Conservation (phyloP, 352 stramenopile species). For the Ophiocytium majus region DNA sequence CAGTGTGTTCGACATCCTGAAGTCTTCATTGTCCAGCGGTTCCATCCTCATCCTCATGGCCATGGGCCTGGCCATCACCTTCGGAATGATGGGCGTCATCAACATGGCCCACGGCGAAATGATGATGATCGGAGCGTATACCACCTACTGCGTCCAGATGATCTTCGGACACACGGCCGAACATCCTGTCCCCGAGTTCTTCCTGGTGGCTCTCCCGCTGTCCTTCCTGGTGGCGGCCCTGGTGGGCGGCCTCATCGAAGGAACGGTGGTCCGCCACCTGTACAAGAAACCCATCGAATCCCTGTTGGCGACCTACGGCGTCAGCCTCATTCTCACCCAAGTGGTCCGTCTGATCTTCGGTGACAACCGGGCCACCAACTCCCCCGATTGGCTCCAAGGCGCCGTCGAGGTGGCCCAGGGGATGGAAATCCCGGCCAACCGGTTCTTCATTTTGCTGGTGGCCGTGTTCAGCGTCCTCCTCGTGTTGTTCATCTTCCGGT, state of each 20-base stretch:
- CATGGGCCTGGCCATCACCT: neutral
- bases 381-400: neutral
- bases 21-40: neutral
- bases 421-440: neutral
- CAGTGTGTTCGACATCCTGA: neutral
- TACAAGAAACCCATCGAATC: neutral
- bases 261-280: neutral
- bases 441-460: too few relatives aligned
- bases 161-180: too few relatives aligned
- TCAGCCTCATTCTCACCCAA: conserved; percentile 7
- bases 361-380: neutral
- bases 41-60: neutral
- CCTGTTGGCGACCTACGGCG: neutral
- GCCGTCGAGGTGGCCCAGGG: neutral
- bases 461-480: neutral
- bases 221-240: neutral
- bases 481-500: conserved; percentile 1
- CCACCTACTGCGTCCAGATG: neutral
- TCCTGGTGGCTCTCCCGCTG: neutral
- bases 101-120: conserved; percentile 11
- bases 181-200: too few relatives aligned
- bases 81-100: neutral
- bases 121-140: conserved; percentile 5
- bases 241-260: neutral
- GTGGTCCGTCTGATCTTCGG: neutral